These are phyloP conservation scores for Immersiella caudata DNA, from an alignment of 495 filamentous ascomycete genomes.

Conservation along the genomic window DNA sequence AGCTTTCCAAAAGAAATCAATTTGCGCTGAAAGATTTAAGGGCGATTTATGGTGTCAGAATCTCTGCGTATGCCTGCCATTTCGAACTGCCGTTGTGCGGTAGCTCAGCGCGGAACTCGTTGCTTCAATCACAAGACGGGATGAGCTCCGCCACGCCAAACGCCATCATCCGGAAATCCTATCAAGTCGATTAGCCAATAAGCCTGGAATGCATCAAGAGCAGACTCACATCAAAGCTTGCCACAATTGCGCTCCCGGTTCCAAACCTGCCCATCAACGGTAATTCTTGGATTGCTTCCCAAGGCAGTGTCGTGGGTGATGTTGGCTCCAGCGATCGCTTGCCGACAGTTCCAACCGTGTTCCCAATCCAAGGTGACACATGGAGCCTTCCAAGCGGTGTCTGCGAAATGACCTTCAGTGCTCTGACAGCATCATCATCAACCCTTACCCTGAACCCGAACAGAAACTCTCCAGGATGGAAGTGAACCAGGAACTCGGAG, in stretches of 20 bases:
- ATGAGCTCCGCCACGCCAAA: slow-evolving; percentile 7
- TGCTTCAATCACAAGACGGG: background rate
- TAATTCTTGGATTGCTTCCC: background rate
- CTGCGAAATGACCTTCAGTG: slow-evolving; percentile 11
- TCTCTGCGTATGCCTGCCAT: too few relatives aligned
- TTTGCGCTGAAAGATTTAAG: too few relatives aligned
- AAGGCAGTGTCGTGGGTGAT: background rate
- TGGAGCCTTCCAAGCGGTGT: background rate
- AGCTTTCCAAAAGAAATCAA: too few relatives aligned
- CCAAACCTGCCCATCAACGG: background rate
- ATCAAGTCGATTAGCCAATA: background rate
- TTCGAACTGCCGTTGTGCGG: too few relatives aligned
- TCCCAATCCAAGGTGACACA: slow-evolving; percentile 20
- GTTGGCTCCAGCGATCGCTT: background rate
- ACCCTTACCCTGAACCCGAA: slow-evolving; percentile 10
- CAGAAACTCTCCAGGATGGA: slow-evolving; percentile 16
- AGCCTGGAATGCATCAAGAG: background rate
- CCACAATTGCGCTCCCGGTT: slow-evolving; percentile 9
- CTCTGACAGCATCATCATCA: slow-evolving; percentile 18
- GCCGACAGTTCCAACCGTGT: background rate
- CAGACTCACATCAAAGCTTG: slow-evolving; percentile 26
- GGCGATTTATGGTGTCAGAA: too few relatives aligned
- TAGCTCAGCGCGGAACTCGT: background rate
- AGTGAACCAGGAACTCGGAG: slow-evolving; percentile 16
- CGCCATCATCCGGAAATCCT: slow-evolving; percentile 19